Conservation (phyloP, 2,329 filamentous ascomycete species). For the Trichoderma brevicompactum region DNA sequence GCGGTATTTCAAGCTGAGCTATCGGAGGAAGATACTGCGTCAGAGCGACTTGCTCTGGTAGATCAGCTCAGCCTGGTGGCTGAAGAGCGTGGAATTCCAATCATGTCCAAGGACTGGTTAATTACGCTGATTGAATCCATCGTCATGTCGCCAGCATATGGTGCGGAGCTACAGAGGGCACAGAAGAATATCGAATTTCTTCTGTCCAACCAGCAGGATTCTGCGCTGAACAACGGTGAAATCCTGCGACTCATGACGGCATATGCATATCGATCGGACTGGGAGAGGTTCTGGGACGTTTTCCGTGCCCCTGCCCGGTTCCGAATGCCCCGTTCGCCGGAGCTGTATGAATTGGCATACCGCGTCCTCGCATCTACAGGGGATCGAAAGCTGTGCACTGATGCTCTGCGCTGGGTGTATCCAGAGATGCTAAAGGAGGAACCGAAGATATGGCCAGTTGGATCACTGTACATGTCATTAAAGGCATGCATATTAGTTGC, state of each 20-base stretch:
- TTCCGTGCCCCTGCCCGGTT: constrained; percentile 62
- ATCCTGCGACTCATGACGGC: constrained; percentile 50
- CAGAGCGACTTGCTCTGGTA: constrained; percentile 45
- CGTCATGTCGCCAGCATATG: constrained; percentile 40
- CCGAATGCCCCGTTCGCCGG: constrained; percentile 51
- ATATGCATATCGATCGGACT: constrained; percentile 54
- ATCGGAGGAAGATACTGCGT: constrained; percentile 33
- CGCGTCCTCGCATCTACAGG: constrained; percentile 50
- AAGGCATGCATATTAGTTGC: constrained; percentile 59
- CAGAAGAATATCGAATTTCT: constrained; percentile 53
- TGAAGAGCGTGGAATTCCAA: constrained; percentile 49
- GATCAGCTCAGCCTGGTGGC: constrained; percentile 51
- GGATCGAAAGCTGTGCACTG: constrained; percentile 50
- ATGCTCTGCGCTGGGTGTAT: constrained; percentile 57
- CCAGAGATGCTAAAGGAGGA: constrained; percentile 63
- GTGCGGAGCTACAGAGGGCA: constrained; percentile 44
- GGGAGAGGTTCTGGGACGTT: constrained; percentile 62
- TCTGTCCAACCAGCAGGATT: constrained; percentile 42
- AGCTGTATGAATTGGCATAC: constrained; percentile 62
- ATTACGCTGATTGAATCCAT: constrained; percentile 51
- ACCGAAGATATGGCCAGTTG: constrained; percentile 51
- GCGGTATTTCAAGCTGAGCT: constrained; percentile 43
- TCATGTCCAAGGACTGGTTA: constrained; percentile 54
- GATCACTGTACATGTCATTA: constrained; percentile 52
- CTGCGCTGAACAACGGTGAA: constrained; percentile 47